Base-by-base conservation (phyloP, 2,329 filamentous ascomycete genomes). In the Botryosphaeria dothidea region DNA sequence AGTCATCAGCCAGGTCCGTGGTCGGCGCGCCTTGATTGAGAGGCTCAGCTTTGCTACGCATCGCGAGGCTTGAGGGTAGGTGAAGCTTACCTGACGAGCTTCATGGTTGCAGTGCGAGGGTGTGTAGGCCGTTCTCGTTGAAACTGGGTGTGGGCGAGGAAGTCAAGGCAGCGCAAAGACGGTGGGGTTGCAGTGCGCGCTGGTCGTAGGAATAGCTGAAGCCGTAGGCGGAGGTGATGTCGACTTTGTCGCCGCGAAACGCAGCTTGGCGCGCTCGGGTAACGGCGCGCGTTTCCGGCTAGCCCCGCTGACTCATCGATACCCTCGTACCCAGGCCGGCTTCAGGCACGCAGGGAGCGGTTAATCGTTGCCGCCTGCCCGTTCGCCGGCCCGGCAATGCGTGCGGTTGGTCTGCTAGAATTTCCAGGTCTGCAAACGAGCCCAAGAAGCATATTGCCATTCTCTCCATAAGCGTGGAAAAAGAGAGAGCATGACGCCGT, bases 51-150 rank as follows among this genome's bases (percentile, higher is more conserved):
- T 73, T 78, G 77, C 76, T 67, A 68, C 61, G 67, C 46, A 64
- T 70, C 69, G 69, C 69, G 69, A 69, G 49, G 62, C 68, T 67
- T n/a, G n/a, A 65, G 66, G 65, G 69, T 68, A 65, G 62, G 49
- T 48, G 74, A 43, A 17, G 54, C 90, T 83, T 88, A 97, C 93
- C 93, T 91, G 81, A 97, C 93, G 84, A 97, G 92, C 91, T 97
- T 97, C 93, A 97, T 97, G 69, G 80, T 92, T 84, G 71, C 71
- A 66, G n/a, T 15, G 29, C 25, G 21, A 2, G 9, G 25, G n/a
- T 54, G 36, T n/a, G 29, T 23, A n/a, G 45, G 11, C 7, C 9
- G 7, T 8, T 19, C 8, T 49, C 15, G 29, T 7, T 13, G 29
- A 51, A 45, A 15, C 19, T 15, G 43, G 21, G 43, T 17, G 23